Base-by-base conservation (phyloP, 768 basidiomycete species). In the Filobasidium floriforme region DNA sequence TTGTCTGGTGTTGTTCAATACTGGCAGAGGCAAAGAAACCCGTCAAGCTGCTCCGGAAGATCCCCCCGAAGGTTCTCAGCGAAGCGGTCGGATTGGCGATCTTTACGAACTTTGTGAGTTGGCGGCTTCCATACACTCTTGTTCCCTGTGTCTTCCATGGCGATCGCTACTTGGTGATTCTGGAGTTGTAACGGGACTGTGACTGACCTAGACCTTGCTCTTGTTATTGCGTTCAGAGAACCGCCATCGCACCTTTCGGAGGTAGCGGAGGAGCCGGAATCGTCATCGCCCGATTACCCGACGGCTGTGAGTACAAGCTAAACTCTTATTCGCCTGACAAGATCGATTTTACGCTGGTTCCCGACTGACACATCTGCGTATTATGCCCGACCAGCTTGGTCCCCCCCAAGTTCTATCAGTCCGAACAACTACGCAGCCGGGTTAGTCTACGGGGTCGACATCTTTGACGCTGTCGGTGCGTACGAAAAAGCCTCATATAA, bases 391-490 rank as follows among this genome's bases (percentile, higher is more conserved):
- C 46, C 54, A 75, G 76, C 75, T 9, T 79, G 78, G 78, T 77
- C 76, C 24, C 73, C 73, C 22, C 78, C 78, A 0, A 70, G 75
- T 1, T 71, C 72, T 15, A 75, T 78, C 40, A 71, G 73, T 6
- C 78, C 78, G 1, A 78, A 79, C 70, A 77, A 75, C 62, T 61
- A 78, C 3, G 73, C 78, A 7, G 68, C 77, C 0, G 78, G 78
- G 63, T 77, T 79, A 66, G 68, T 79, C 51, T 61, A 77, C 46
- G 78, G 78, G 14, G 68, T 78, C 18, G 78, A 79, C 66, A 73
- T 79, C 28, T 79, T 75, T 67, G 78, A 79, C 63, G 74, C 73
- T 26, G 71, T 79, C 55, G 74, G 63, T 65, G 18, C 24, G 63
- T 65, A 28, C 26, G 19, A 15, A n/a, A n/a, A n/a, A n/a, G n/a